Evolutionary conservation across 495 filamentous ascomycete species (phyloP), one percentile per base, ranked within the genome.

Genomic region (Mytilinidion resinicola): DNA sequence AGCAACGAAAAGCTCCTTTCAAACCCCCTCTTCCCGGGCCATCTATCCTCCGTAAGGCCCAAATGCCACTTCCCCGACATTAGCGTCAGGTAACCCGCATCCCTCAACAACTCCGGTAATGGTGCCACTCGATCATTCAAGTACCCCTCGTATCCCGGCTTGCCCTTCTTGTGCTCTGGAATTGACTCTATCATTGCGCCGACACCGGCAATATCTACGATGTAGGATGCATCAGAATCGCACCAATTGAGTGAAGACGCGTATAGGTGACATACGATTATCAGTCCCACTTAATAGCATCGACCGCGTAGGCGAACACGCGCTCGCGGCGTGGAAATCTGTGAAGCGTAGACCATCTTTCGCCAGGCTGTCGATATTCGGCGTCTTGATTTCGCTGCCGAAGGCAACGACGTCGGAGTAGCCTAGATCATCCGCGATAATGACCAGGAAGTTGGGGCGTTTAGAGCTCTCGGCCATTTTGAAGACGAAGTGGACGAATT

Each of bases 61-160:
- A 79, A 61, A 70, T 80, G 77, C 81, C 82, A 83, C 68, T 85
- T 84, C 0, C 80, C 82, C 8, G 76, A 74, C 77, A 83, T 81
- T 10, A 82, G 51, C n/a, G 82, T 84, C 55, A 77, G 74, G 54
- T 85, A 84, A 41, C 82, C 82, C 0, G 70, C 77, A 59, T 85
- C 82, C 6, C 74, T 74, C 9, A 85, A 73, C n/a, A 85, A 51
- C 65, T 85, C 81, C 12, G 82, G 80, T 3, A 85, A 70, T 4
- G 82, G 77, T 0, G 74, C 82, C n/a, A 85, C 81, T 6, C 74
- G 67, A 39, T 82, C 77, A 53, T 83, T 84, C 21, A 85, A 72
- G 53, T 82, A 85, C 0, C 81, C 81, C 63, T 84, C 82, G 62
- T 85, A 82, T 0, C 25, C 81, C 2, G 81, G 80, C 77, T 79